phyloP scores from a whole-genome alignment of 2,329 filamentous ascomycete species.

The Phialophora chinensis region DNA sequence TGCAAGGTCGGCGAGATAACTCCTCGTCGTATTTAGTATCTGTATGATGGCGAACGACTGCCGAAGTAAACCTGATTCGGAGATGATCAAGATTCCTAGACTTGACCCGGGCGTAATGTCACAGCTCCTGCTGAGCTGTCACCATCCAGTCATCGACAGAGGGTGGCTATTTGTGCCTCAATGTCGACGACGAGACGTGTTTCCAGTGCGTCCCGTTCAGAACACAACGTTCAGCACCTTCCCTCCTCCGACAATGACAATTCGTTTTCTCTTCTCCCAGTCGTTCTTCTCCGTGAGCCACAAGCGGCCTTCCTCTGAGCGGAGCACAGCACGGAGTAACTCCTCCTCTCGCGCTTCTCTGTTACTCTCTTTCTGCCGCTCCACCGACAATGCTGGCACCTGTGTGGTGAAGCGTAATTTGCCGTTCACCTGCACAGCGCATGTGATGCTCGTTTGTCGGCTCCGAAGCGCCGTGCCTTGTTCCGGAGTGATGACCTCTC shows the following conservation, averaged over 20 bases:
- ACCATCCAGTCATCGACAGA: no score
- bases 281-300: conserved; percentile 60
- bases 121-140: no score
- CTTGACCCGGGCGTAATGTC: no score
- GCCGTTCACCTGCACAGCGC: conserved; percentile 81
- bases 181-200: not conserved
- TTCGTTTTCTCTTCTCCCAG: conserved; percentile 63
- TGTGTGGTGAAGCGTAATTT: conserved; percentile 72
- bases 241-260: conserved; percentile 70
- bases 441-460: conserved; percentile 58
- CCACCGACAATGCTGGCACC: conserved; percentile 53
- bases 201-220: conserved; percentile 36
- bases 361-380: conserved; percentile 43
- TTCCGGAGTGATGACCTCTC: conserved; percentile 46
- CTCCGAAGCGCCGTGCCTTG: conserved; percentile 55
- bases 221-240: conserved; percentile 77
- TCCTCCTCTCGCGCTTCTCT: conserved; percentile 59
- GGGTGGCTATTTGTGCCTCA: no score
- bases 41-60: no score
- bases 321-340: conserved; percentile 66
- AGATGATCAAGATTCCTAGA: no score
- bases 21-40: no score
- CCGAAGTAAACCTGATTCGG: no score
- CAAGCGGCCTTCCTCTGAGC: conserved; percentile 64
- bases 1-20: no score